Base-by-base conservation (phyloP, 2,329 filamentous ascomycete species). In the Penicillium aurantiogriseum region DNA sequence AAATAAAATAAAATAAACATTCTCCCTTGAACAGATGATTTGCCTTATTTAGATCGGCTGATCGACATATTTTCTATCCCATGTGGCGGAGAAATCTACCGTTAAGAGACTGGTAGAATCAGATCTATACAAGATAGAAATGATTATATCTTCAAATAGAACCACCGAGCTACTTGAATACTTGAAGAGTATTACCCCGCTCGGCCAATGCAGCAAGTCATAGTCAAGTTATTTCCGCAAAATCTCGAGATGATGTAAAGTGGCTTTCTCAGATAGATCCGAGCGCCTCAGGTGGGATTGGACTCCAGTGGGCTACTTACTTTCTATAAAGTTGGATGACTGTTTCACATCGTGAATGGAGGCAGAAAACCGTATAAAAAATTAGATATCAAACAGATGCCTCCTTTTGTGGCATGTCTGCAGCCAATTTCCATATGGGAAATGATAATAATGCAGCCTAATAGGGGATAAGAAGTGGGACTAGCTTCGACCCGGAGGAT, bases 201-300 rank as follows among this genome's bases (percentile, higher is more conserved):
- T 46, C n/a, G 47, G n/a, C 35, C 43, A 25, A 42, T 29, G 33
- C 38, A 23, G 17, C 1, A 53, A 35, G 35, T 46, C 33, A 45
- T 10, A 33, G 27, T 35, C 35, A 53, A 36, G 40, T 35, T 31
- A 29, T 36, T 53, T 36, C 21, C 19, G 21, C 10, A 27, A 29
- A 56, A n/a, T 38, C 23, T 39, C n/a, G 6, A 29, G 35, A 56
- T 56, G 54, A 53, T 56, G 54, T 36, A 56, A 56, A 56, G 54
- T 56, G 54, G 54, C 54, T 56, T 56, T 40, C 27, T 27, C 9
- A 17, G 17, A 53, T 57, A 53, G 54, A 57, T 47, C 54, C 49
- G 54, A 57, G 54, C 54, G 49, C 29, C 17, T 46, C 21, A 57
- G 55, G 56, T 60, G 51, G 60, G 42, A 52, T 29, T 43, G 31